Evolutionary conservation across 495 filamentous ascomycete genomes (phyloP).

Genomic region (Polyplosphaeria fusca): DNA sequence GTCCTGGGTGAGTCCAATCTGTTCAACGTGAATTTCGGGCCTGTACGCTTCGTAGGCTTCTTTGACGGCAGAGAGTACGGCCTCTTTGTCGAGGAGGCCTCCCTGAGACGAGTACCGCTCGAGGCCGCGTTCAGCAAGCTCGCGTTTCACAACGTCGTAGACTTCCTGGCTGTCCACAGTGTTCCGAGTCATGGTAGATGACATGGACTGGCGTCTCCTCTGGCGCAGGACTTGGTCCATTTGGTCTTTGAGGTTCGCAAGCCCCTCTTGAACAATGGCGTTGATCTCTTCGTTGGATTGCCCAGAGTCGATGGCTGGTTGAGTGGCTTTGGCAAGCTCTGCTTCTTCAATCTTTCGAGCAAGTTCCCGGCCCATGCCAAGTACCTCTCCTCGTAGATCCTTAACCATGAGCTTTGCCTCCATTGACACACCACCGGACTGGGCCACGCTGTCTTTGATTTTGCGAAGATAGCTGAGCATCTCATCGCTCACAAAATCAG

Average conservation of each 20-base stretch:
- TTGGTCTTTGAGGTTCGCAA: constrained; percentile 76
- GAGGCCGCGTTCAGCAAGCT: constrained; percentile 59
- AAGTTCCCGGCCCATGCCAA: constrained; percentile 87
- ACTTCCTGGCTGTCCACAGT: constrained; percentile 72
- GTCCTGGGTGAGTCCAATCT: constrained; percentile 82
- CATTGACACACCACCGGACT: constrained; percentile 79
- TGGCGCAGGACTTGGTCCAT: constrained; percentile 73
- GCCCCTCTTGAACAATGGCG: constrained; percentile 71
- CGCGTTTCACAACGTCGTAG: constrained; percentile 73
- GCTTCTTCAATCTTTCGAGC: constrained; percentile 76
- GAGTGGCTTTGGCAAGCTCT: constrained; percentile 46
- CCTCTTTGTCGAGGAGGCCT: constrained; percentile 55
- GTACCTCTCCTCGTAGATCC: constrained; percentile 85
- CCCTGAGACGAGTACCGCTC: constrained; percentile 13
- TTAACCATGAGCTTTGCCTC: constrained; percentile 87
- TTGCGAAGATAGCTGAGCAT: constrained; percentile 71
- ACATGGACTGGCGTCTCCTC: constrained; percentile 62
- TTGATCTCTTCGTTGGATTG: constrained; percentile 66
- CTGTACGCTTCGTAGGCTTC: constrained; percentile 91
- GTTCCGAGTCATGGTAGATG: constrained; percentile 49
- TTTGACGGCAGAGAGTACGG: constrained; percentile 77
- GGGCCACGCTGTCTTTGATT: constrained; percentile 82
- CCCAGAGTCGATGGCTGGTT: constrained; percentile 49
- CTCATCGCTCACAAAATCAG: constrained; percentile 56
- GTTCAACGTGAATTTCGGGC: constrained; percentile 84